phyloP scores from a whole-genome alignment of 2,329 filamentous ascomycete genomes.

The Aureobasidium sp. region DNA sequence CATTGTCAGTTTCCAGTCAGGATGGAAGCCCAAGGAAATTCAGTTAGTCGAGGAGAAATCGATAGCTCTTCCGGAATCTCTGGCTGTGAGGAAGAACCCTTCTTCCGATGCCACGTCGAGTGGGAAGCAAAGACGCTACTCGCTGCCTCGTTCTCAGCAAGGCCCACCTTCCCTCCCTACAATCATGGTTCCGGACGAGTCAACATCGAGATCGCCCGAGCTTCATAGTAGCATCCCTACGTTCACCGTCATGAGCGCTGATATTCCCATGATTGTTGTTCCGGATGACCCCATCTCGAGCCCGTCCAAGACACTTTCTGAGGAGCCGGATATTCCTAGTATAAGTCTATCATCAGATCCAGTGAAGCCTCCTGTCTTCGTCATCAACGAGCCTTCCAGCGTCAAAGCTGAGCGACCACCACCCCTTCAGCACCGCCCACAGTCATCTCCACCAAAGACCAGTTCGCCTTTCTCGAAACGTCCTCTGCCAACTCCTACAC shows the following conservation, averaged over 20 bases:
- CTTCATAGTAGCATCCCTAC: background rate
- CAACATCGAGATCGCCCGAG: conserved; percentile 16
- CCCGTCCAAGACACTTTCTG: conserved; percentile 25
- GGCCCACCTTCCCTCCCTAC: conserved; percentile 33
- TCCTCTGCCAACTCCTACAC: conserved; percentile 20
- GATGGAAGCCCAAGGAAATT: conserved; percentile 69
- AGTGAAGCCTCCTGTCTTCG: conserved; percentile 14
- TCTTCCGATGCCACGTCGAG: background rate
- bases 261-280: conserved; percentile 40
- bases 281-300: conserved; percentile 29
- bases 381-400: conserved; percentile 14
- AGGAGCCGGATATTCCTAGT: conserved; percentile 26
- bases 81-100: background rate
- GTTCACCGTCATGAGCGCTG: conserved; percentile 1
- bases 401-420: conserved; percentile 10
- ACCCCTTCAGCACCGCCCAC: conserved; percentile 20
- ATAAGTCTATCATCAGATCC: conserved; percentile 16
- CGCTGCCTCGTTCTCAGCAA: conserved; percentile 7
- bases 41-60: conserved; percentile 51
- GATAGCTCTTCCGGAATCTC: background rate
- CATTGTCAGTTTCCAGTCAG: conserved; percentile 91
- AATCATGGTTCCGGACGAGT: conserved; percentile 41
- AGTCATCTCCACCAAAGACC: conserved; percentile 8
- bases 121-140: conserved; percentile 4
- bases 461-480: conserved; percentile 15